phyloP scores from a whole-genome alignment of 768 basidiomycete species.

The Fistulinella prunicolor region DNA sequence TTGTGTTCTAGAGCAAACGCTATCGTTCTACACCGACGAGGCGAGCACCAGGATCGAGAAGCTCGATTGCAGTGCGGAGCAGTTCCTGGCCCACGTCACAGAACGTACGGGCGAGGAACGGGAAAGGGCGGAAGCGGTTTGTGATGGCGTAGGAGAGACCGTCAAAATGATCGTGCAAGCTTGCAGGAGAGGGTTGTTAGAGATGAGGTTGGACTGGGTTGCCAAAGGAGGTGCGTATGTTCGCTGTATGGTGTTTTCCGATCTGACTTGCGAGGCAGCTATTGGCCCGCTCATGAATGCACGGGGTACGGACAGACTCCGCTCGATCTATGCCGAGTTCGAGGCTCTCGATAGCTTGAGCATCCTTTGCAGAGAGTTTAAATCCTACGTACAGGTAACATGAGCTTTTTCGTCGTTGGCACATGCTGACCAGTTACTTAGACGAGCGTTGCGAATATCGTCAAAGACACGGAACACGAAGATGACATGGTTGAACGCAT shows the following conservation, averaged over 20 bases:
- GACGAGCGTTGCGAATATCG: constrained; percentile 60
- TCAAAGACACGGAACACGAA: constrained; percentile 59
- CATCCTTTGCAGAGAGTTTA: constrained; percentile 59
- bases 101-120: constrained; percentile 54
- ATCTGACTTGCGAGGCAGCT: constrained; percentile 36
- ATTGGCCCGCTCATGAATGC: constrained; percentile 50
- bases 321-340: constrained; percentile 60
- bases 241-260: constrained; percentile 26
- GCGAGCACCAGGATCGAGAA: constrained; percentile 38
- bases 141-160: constrained; percentile 44
- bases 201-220: constrained; percentile 42
- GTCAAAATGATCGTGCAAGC: constrained; percentile 50
- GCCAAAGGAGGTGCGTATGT: constrained; percentile 37
- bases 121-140: constrained; percentile 47
- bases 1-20: constrained; percentile 48
- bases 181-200: constrained; percentile 53
- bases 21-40: constrained; percentile 53
- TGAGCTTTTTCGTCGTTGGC: no score
- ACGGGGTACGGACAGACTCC: constrained; percentile 43
- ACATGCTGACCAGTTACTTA: constrained; percentile 24
- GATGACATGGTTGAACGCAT: constrained; percentile 77
- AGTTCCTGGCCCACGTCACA: constrained; percentile 52
- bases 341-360: constrained; percentile 52
- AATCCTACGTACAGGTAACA: constrained; percentile 54
- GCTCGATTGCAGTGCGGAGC: constrained; percentile 37